Conservation (phyloP, 345 rosid genomes). For the Gossypium stocksii region DNA sequence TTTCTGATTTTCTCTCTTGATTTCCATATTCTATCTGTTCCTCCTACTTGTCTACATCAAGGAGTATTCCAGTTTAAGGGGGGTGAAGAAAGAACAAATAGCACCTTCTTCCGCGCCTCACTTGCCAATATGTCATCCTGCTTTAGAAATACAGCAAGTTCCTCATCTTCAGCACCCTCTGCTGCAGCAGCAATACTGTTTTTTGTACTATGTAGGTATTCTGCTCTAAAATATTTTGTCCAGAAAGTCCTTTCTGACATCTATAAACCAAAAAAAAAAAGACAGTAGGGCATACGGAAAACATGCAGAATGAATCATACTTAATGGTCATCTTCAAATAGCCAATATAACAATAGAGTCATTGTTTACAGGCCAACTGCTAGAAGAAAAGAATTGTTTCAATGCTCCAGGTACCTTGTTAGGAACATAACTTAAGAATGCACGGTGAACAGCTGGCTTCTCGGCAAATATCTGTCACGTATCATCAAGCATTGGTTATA, state of each 20-base stretch:
- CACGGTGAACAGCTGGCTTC: slow-evolving; percentile 91
- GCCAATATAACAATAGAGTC: neutral
- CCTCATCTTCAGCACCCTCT: slow-evolving; percentile 98
- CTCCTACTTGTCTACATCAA: neutral
- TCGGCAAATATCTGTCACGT: slow-evolving; percentile 85
- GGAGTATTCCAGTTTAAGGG: neutral
- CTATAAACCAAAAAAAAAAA: slow-evolving; percentile 32
- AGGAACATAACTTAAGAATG: slow-evolving; percentile 78
- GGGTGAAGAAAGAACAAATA: neutral
- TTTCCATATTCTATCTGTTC: neutral
- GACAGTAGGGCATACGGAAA: slow-evolving; percentile 11
- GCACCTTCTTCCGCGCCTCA: slow-evolving; percentile 78
- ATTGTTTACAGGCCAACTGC: slow-evolving; percentile 10
- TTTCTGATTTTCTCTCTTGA: neutral
- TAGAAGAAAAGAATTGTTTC: slow-evolving; percentile 6
- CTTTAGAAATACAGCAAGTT: slow-evolving; percentile 83
- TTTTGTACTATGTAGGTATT: slow-evolving; percentile 72
- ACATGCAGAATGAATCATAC: slow-evolving; percentile 7
- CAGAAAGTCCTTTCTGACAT: slow-evolving; percentile 91
- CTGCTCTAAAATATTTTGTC: slow-evolving; percentile 96
- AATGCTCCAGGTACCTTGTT: slow-evolving; percentile 58
- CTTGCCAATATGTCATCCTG: slow-evolving; percentile 80
- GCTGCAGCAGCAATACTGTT: slow-evolving; percentile 77
- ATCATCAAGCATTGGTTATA: neutral
- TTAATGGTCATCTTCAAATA: neutral